Percentiles rank a stretch among this genome's conserved stretches.
Conservation (phyloP, 2,329 filamentous ascomycete genomes). For the Sclerotinia trifoliorum region DNA sequence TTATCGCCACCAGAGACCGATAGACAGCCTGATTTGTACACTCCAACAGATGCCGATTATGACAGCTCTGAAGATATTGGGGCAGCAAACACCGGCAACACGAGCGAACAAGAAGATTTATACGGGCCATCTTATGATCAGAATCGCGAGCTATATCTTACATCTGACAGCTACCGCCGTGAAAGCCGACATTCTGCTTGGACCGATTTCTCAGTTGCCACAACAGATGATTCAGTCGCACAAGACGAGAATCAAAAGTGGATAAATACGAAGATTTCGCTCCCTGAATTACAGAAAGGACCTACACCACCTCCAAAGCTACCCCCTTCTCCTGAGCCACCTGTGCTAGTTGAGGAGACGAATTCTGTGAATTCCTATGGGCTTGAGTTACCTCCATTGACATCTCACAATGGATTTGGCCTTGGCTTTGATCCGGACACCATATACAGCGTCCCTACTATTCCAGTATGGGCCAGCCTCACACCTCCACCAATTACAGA, state of each 20-base stretch:
- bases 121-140: constrained; percentile 29
- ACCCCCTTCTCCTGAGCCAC: constrained; percentile 32
- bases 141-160: constrained; percentile 26
- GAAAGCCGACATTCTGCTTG: constrained; percentile 35
- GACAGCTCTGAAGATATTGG: constrained; percentile 37
- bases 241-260: constrained; percentile 25
- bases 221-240: constrained; percentile 30
- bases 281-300: constrained; percentile 39
- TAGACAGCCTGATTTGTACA: constrained; percentile 31
- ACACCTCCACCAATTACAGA: constrained; percentile 29
- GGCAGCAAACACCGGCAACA: constrained; percentile 22
- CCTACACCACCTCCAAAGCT: constrained; percentile 46
- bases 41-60: constrained; percentile 39
- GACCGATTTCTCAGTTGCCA: constrained; percentile 38
- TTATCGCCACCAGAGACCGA: constrained; percentile 29
- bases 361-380: constrained; percentile 21
- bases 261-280: constrained; percentile 22
- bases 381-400: constrained; percentile 32
- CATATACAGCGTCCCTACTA: constrained; percentile 26
- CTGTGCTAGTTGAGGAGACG: constrained; percentile 22
- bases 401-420: constrained; percentile 33
- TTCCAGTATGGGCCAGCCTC: constrained; percentile 32
- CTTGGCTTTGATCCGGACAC: constrained; percentile 28
- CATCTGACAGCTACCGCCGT: constrained; percentile 28
- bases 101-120: constrained; percentile 26